Evolutionary conservation across 2,329 filamentous ascomycete species (phyloP), one percentile per base, ranked within the genome.

Genomic region (Ascochyta viciae-villosae): DNA sequence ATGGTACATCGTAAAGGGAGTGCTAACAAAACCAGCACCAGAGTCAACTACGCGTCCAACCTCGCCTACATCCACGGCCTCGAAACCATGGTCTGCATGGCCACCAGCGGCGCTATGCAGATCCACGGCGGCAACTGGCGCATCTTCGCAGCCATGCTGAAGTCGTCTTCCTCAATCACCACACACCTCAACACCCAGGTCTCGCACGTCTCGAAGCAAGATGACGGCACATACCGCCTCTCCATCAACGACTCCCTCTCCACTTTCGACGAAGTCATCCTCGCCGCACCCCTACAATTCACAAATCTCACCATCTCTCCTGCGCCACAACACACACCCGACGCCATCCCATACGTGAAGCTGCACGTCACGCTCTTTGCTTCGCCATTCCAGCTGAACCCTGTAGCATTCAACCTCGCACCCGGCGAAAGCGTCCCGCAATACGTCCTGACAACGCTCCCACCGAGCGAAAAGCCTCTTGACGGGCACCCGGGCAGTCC

Each of bases 11-110:
- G 15, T 1, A 2, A 6, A 39, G 37, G 16, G 2, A 19, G 34
- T 52, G 29, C 54, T 58, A 31, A 64, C 33, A 4, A 44, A 31
- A 12, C 23, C 1, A 90, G 88, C 54, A 97, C 95, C 0, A 85
- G 95, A 19, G 94, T 97, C 61, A 98, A 98, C 75, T 99, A 97
- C 76, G 95, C 90, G 0, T 91, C 93, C 44, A 97, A 98, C 65
- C 76, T 98, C 12, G 85, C 81, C n/a, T 80, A 87, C 33, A 95
- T 98, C 43, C 93, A 98, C 68, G 95, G 92, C 0, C 78, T 99
- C 1, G 92, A 96, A 68, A 87, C 93, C 1, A 92, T 97, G 89
- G 89, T 96, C 2, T 94, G 92, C 39, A 91, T 98, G 87, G 90
- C 93, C 2, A 90, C 92, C 0, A 89, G 94, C 48, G 92, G 92